Conservation (phyloP, 345 rosid genomes). For the Pugionium dolabratum region DNA sequence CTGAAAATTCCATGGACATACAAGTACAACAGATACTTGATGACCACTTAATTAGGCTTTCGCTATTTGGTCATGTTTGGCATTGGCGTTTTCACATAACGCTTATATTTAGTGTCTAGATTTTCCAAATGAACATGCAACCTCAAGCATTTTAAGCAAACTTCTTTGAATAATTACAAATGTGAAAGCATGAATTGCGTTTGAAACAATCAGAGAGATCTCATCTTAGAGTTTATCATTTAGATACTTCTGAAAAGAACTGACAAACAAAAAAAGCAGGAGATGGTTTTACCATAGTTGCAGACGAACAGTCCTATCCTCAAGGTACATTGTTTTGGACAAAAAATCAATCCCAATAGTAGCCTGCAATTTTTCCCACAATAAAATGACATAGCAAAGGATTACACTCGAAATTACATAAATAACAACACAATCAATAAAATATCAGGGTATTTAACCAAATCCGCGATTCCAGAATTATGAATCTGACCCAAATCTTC, state of each 20-base stretch:
- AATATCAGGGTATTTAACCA: slow-evolving; percentile 1
- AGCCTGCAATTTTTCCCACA: slow-evolving; percentile 54
- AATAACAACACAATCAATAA: background rate
- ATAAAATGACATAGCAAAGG: background rate
- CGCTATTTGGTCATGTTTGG: background rate
- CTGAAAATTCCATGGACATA: background rate
- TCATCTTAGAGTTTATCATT: background rate
- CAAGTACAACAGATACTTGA: background rate
- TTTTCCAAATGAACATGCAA: background rate
- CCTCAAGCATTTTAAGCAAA: background rate
- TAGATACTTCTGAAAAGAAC: background rate
- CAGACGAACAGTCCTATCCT: slow-evolving; percentile 86
- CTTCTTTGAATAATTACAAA: background rate
- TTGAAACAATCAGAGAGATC: background rate
- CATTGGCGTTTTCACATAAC: no score
- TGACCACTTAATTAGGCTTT: background rate
- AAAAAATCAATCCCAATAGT: slow-evolving; percentile 90
- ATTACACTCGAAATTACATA: background rate
- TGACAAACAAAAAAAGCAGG: background rate
- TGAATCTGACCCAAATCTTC: slow-evolving; percentile 20
- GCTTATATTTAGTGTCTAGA: background rate
- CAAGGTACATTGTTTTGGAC: slow-evolving; percentile 94
- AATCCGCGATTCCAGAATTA: background rate
- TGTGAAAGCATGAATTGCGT: background rate
- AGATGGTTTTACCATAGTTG: slow-evolving; percentile 67